phyloP scores from a whole-genome alignment of 2,329 filamentous ascomycete species.

The Diaporthe aspalathi region DNA sequence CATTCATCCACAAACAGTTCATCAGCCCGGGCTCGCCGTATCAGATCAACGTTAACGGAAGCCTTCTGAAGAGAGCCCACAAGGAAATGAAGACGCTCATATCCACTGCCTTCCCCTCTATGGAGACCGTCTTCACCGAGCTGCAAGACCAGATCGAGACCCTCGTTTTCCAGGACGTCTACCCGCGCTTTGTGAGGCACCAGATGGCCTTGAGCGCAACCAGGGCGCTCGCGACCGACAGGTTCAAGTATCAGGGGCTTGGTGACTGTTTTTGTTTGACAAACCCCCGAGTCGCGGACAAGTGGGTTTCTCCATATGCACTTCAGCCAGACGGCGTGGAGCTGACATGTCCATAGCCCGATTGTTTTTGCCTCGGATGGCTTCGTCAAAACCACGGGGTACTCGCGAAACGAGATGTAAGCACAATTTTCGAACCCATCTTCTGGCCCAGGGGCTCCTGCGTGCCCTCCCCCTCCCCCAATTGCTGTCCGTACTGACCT shows the following conservation, averaged over 20 bases:
- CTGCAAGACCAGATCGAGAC: conserved; percentile 55
- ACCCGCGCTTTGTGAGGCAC: conserved; percentile 62
- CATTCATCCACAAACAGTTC: conserved; percentile 48
- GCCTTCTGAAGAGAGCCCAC: conserved; percentile 46
- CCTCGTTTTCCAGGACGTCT: conserved; percentile 56
- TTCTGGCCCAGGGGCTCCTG: too few relatives aligned
- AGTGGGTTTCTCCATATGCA: conserved; percentile 26
- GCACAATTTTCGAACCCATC: background rate
- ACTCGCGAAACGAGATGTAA: conserved; percentile 55
- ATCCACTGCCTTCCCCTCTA: conserved; percentile 50
- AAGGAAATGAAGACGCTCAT: conserved; percentile 45
- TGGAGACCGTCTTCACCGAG: conserved; percentile 54
- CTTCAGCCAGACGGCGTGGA: background rate
- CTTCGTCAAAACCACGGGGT: conserved; percentile 61
- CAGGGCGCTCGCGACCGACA: conserved; percentile 44
- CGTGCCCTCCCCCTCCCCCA: too few relatives aligned
- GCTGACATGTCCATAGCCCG: conserved; percentile 56
- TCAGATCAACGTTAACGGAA: conserved; percentile 46
- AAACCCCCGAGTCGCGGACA: conserved; percentile 51
- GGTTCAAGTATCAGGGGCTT: conserved; percentile 62
- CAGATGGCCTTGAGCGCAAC: conserved; percentile 58
- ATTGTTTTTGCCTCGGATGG: conserved; percentile 63
- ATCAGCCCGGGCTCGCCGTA: conserved; percentile 39
- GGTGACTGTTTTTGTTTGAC: conserved; percentile 70
- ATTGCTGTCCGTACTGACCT: background rate